Conservation (phyloP, 2,329 filamentous ascomycete species). For the Juglanconis oblonga region DNA sequence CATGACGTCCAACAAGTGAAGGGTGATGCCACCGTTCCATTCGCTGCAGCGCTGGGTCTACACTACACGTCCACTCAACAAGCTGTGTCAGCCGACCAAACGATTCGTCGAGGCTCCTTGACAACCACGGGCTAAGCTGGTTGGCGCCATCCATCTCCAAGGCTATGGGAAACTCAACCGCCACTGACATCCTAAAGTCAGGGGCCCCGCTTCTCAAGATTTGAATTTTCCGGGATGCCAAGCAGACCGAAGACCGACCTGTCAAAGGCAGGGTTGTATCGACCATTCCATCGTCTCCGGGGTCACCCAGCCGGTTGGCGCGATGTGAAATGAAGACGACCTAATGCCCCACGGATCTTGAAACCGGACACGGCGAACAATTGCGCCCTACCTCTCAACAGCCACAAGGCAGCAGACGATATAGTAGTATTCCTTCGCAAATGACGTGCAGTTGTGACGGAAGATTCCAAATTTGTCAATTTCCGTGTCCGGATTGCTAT, state of each 20-base stretch:
- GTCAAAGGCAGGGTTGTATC: slow-evolving; percentile 5
- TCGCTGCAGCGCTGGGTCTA: not conserved
- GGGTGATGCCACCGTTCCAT: not conserved
- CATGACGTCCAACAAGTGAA: not conserved
- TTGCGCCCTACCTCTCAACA: too few species aligned
- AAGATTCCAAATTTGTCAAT: too few species aligned
- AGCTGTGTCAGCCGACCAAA: slow-evolving; percentile 6
- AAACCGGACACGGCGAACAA: not conserved
- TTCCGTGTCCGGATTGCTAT: too few species aligned
- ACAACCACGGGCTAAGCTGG: not conserved
- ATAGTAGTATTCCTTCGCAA: too few species aligned
- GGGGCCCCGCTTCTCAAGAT: not conserved
- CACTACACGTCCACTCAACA: not conserved
- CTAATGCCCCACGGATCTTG: too few species aligned
- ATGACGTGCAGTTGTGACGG: too few species aligned
- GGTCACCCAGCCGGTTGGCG: not conserved
- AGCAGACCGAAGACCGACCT: slow-evolving; percentile 4
- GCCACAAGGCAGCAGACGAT: too few species aligned
- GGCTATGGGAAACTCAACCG: slow-evolving; percentile 2
- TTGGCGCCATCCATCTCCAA: not conserved
- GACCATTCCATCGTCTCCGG: not conserved
- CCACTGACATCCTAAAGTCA: slow-evolving; percentile 8
- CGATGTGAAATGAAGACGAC: not conserved
- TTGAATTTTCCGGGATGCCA: slow-evolving; percentile 4
- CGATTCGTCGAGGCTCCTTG: slow-evolving; percentile 18